A percentile compares a stretch with the other conserved stretches of the same genome.
These are phyloP conservation scores for Tetracentron sinense DNA, from an alignment of 164 flowering plant species.

Conservation along the genomic window DNA sequence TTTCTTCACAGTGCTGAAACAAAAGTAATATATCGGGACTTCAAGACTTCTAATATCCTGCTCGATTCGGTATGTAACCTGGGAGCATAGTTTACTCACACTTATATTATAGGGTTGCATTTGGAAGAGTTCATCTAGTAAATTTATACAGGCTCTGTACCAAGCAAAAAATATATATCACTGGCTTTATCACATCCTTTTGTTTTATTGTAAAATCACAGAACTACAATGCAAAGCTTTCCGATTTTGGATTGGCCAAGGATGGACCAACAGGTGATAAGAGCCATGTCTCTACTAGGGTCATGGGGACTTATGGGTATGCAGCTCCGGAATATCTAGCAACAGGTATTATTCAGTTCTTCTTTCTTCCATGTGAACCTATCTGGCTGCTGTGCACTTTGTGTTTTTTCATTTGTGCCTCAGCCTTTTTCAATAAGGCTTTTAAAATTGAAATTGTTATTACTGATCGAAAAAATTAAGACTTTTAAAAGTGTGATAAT, in stretches of 20 bases:
- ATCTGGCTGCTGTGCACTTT: background rate
- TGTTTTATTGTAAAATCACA: constrained; percentile 24
- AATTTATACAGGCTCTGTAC: no score
- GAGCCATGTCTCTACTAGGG: constrained; percentile 82
- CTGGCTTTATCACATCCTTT: background rate
- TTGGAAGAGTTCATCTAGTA: background rate
- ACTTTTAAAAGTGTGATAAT: no score
- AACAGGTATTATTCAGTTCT: constrained; percentile 47
- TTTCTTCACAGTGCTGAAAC: constrained; percentile 69
- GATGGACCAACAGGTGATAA: constrained; percentile 77
- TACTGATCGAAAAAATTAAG: no score
- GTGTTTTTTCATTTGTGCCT: no score
- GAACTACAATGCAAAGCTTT: constrained; percentile 72
- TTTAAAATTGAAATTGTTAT: no score
- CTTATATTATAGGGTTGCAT: background rate
- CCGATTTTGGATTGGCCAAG: constrained; percentile 90
- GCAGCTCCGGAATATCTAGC: constrained; percentile 90
- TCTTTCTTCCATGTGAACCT: background rate
- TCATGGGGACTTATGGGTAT: constrained; percentile 90
- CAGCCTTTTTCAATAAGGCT: no score
- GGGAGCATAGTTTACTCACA: background rate
- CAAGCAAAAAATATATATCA: no score
- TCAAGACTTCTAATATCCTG: constrained; percentile 70
- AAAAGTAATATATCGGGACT: constrained; percentile 77
- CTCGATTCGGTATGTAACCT: constrained; percentile 56